Evolutionary conservation across 768 basidiomycete genomes (phyloP), one percentile per base, ranked within the genome.

Genomic region (Mycena floridula): DNA sequence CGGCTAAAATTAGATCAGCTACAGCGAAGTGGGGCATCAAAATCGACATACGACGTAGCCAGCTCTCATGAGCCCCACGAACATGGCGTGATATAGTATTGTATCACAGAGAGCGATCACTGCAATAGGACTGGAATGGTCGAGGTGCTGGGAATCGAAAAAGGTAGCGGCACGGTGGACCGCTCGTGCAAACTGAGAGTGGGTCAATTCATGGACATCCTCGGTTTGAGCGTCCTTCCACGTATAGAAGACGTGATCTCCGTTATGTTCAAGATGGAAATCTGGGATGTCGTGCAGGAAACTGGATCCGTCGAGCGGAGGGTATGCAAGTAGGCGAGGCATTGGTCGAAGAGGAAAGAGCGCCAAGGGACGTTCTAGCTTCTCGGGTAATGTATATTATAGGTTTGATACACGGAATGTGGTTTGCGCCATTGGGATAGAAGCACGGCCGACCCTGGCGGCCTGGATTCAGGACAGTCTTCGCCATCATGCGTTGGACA

Each of bases 101-200:
- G 47, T 53, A 35, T 62, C 58, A 4, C 39, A 25, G 12, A 47
- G 58, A 15, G 60, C 59, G 16, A 62, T 48, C 24, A 61, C 37
- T 25, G 54, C 49, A 3, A 59, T 54, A 13, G 55, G 47, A 25
- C 55, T 42, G 11, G 52, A 55, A 8, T 55, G 52, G 1, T 37
- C 0, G 8, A 50, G 44, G 16, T 25, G 28, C n/a, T n/a, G n/a
- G n/a, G n/a, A n/a, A n/a, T 49, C 46, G 2, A 40, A 42, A 3
- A 52, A 47, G 25, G 51, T 50, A 1, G 58, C 58, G 7, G 57
- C 47, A 18, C 61, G 50, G 25, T 62, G 56, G 20, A 51, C 50
- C 0, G 56, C 61, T n/a, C 54, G 59, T 42, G 49, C 55, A 3
- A 60, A 60, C 35, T 62, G 60, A 3, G 59, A 48, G 38, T 45